A percentile compares a stretch with the other conserved stretches of the same genome.
Evolutionary conservation across 495 filamentous ascomycete species (phyloP).

Genomic region (Penicillium ochrochloron): DNA sequence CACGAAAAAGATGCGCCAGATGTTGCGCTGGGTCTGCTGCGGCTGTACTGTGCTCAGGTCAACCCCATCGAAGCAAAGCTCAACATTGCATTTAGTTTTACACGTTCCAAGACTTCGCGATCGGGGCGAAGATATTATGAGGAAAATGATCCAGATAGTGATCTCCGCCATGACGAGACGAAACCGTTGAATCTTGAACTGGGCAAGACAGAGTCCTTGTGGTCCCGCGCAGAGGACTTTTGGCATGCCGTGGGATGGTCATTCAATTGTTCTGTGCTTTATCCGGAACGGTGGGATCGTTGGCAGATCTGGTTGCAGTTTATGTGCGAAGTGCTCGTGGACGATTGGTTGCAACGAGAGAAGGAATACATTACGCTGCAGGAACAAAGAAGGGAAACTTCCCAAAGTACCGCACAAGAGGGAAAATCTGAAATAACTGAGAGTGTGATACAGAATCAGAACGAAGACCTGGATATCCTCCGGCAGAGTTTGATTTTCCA

Average conservation of each 20-base stretch:
- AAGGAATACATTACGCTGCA: conserved; percentile 27
- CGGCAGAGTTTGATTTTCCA: conserved; percentile 60
- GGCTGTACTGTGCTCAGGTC: conserved; percentile 55
- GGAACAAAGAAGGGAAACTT: conserved; percentile 21
- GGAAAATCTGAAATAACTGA: conserved; percentile 22
- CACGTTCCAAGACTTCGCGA: conserved; percentile 40
- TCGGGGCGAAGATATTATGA: conserved; percentile 37
- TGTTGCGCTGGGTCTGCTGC: conserved; percentile 61
- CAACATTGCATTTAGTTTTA: conserved; percentile 58
- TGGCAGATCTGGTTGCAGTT: conserved; percentile 85
- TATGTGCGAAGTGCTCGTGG: conserved; percentile 77
- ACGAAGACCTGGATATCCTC: conserved; percentile 39
- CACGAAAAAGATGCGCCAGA: conserved; percentile 59
- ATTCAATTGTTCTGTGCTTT: conserved; percentile 81
- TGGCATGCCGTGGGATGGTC: conserved; percentile 92
- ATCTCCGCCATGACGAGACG: conserved; percentile 35
- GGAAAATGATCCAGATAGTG: conserved; percentile 22
- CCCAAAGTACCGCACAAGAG: background rate
- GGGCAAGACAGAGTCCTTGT: conserved; percentile 68
- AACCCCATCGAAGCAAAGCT: conserved; percentile 56
- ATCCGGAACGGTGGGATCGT: conserved; percentile 73
- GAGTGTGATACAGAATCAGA: conserved; percentile 12
- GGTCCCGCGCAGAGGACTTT: conserved; percentile 76
- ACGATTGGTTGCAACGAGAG: conserved; percentile 69
- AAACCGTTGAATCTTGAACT: conserved; percentile 57